Conservation (phyloP, 2,329 filamentous ascomycete genomes). For the Cytospora chrysosperma region DNA sequence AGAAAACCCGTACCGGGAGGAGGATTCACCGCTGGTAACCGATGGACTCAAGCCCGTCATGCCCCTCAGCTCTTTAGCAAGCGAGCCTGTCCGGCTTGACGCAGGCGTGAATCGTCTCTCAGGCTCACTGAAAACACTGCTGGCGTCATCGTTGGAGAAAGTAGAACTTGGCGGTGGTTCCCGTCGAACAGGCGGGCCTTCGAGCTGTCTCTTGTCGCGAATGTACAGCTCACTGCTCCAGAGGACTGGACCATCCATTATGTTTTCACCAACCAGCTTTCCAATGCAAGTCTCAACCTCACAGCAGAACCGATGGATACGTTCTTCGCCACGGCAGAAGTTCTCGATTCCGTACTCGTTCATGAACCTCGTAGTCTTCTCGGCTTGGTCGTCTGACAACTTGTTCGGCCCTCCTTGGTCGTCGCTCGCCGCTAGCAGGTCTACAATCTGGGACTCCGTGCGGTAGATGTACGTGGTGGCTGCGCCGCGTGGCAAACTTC, state of each 20-base stretch:
- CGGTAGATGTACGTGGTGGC: conserved; percentile 69
- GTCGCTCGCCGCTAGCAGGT: conserved; percentile 77
- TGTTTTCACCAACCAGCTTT: conserved; percentile 79
- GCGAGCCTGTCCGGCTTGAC: conserved; percentile 47
- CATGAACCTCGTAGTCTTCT: conserved; percentile 81
- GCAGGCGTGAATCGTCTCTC: conserved; percentile 48
- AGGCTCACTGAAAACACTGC: conserved; percentile 55
- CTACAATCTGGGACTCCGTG: conserved; percentile 81
- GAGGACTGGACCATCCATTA: conserved; percentile 80
- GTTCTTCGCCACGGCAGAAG: conserved; percentile 90
- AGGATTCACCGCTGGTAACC: conserved; percentile 69
- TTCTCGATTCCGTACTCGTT: conserved; percentile 81
- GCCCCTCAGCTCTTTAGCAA: conserved; percentile 56
- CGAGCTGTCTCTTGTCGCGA: conserved; percentile 67
- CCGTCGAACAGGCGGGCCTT: conserved; percentile 40
- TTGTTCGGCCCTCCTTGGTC: conserved; percentile 92
- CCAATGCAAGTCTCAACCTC: conserved; percentile 85
- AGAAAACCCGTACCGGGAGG: conserved; percentile 46
- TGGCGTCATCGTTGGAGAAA: conserved; percentile 51
- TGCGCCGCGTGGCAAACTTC: conserved; percentile 42
- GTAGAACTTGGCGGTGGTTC: conserved; percentile 48
- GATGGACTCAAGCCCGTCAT: conserved; percentile 63
- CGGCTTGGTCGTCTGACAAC: conserved; percentile 90
- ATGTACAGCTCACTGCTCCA: conserved; percentile 91
- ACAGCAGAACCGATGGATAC: conserved; percentile 89